Conservation (phyloP, 1,284 basidiomycete genomes). For the Papiliotrema terrestris region DNA sequence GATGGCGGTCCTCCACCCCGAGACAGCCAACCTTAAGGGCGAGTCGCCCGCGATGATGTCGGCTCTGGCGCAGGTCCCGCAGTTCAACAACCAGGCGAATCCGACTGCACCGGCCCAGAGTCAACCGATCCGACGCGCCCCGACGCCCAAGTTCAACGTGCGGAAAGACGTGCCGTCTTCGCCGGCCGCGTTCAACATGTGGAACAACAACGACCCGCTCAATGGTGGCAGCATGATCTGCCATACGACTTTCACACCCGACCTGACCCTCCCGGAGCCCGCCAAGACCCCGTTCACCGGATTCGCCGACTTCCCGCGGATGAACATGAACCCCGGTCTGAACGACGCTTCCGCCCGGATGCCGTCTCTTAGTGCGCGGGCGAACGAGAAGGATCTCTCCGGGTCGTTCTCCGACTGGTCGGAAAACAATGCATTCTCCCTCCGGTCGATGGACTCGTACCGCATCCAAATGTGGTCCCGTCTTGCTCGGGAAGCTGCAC, state of each 20-base stretch:
- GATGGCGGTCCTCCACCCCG: constrained; percentile 50
- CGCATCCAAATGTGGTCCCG: constrained; percentile 83
- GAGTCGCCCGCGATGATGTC: constrained; percentile 43
- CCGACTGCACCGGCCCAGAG: not conserved
- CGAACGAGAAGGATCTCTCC: constrained; percentile 52
- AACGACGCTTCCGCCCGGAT: constrained; percentile 48
- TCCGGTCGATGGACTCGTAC: constrained; percentile 76
- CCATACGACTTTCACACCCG: constrained; percentile 75
- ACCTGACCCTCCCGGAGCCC: constrained; percentile 44
- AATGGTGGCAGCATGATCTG: constrained; percentile 74
- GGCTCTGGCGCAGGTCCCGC: constrained; percentile 17
- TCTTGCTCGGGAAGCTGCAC: constrained; percentile 58
- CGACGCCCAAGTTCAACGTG: constrained; percentile 61
- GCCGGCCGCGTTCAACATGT: constrained; percentile 44
- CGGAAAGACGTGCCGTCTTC: constrained; percentile 72
- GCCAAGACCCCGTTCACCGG: constrained; percentile 14
- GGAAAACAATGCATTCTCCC: constrained; percentile 71
- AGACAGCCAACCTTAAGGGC: constrained; percentile 33
- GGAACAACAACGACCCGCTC: constrained; percentile 49
- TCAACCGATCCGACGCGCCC: constrained; percentile 35
- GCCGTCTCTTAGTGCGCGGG: constrained; percentile 25
- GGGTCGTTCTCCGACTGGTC: constrained; percentile 60
- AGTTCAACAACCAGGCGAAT: constrained; percentile 9
- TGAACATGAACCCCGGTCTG: constrained; percentile 75
- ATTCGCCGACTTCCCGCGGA: constrained; percentile 37